Conservation (phyloP, 805 yeast species). For the Monosporozyma yasuniensis region DNA sequence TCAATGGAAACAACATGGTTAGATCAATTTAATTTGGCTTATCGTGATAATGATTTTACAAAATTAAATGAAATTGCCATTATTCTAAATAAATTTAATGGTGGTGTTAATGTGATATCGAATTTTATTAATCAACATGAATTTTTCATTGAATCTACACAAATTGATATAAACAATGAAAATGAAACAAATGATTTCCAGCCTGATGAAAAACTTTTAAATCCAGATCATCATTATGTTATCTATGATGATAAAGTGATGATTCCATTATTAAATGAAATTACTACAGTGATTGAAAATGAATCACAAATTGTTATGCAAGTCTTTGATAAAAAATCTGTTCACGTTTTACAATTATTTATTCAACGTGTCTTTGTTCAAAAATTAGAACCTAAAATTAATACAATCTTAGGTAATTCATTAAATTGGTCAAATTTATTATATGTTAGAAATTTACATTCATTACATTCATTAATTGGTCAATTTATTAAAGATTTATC, state of each 20-base stretch:
- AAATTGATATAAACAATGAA: constrained; percentile 21
- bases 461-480: constrained; percentile 50
- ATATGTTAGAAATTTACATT: constrained; percentile 65
- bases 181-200: constrained; percentile 33
- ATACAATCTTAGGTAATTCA: constrained; percentile 52
- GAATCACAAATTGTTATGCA: constrained; percentile 67
- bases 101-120: constrained; percentile 74
- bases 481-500: constrained; percentile 58
- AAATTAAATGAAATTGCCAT: constrained; percentile 70
- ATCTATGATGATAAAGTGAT: constrained; percentile 43
- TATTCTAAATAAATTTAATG: constrained; percentile 70
- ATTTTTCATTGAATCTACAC: constrained; percentile 40
- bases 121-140: constrained; percentile 75
- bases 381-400: constrained; percentile 49
- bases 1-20: constrained; percentile 64
- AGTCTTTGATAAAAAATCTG: constrained; percentile 61
- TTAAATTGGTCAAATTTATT: constrained; percentile 57
- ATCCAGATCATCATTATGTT: constrained; percentile 45
- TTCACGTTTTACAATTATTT: constrained; percentile 57
- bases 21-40: constrained; percentile 64
- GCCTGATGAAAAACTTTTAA: constrained; percentile 51
- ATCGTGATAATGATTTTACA: constrained; percentile 55
- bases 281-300: constrained; percentile 50
- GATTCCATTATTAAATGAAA: constrained; percentile 44
- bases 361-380: constrained; percentile 72